These are phyloP conservation scores for Rhodotorula sp. DNA, from an alignment of 1,284 basidiomycete species.

Conservation along the genomic window DNA sequence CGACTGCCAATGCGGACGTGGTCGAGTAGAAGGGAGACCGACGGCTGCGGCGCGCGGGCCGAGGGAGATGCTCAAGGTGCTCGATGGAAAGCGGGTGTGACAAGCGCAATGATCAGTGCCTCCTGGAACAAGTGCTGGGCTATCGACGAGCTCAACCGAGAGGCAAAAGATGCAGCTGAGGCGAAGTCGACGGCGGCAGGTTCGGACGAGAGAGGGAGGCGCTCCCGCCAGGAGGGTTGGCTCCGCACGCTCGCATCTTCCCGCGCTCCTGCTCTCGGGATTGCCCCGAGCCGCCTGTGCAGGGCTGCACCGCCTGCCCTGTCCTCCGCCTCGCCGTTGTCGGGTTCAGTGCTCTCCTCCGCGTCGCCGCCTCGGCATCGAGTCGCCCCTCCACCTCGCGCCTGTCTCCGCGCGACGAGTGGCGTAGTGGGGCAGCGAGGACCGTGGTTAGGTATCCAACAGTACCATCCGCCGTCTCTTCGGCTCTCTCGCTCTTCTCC, in stretches of 20 bases:
- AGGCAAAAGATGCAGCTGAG: neutral
- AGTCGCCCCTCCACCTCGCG: neutral
- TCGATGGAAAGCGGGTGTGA: neutral
- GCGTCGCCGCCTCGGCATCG: neutral
- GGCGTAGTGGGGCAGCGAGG: too few relatives aligned
- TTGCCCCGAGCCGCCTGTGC: neutral
- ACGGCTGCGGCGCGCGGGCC: too few relatives aligned
- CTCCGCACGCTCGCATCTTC: neutral
- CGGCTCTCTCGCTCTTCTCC: too few relatives aligned
- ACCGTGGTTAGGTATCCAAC: too few relatives aligned
- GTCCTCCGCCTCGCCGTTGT: neutral
- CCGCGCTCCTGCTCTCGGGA: neutral
- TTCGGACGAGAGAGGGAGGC: neutral
- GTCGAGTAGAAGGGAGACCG: conserved; percentile 13
- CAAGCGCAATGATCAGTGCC: too few relatives aligned
- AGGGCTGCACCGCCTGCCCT: neutral
- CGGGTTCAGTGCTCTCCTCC: neutral
- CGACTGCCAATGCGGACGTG: conserved; percentile 32
- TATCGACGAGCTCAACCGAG: too few relatives aligned
- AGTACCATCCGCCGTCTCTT: too few relatives aligned
- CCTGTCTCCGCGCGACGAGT: too few relatives aligned
- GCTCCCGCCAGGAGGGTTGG: too few relatives aligned
- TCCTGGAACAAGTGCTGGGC: too few relatives aligned
- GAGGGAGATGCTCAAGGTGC: neutral
- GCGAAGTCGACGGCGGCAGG: neutral